phyloP scores from a whole-genome alignment of 148 eudicot genomes.

The Spergularia bocconei region DNA sequence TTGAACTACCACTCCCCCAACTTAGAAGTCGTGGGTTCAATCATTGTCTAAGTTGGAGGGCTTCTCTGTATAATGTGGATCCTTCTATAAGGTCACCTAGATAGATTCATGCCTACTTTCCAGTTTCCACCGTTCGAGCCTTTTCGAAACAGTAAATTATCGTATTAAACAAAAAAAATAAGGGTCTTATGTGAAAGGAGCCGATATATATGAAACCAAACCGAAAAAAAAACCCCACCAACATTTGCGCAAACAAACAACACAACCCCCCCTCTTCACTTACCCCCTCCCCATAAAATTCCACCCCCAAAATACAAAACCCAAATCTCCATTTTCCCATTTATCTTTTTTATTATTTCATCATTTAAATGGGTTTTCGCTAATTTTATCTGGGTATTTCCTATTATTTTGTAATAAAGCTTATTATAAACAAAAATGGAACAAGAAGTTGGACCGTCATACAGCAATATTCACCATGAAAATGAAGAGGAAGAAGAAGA shows the following conservation, averaged over 20 bases:
- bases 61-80: too few relatives aligned
- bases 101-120: too few relatives aligned
- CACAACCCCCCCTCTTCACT: neutral
- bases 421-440: constrained; percentile 22
- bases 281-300: neutral
- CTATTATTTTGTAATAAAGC: constrained; percentile 5
- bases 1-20: too few relatives aligned
- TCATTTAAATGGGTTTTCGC: constrained; percentile 11
- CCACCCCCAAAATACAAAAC: neutral
- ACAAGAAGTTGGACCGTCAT: constrained; percentile 17
- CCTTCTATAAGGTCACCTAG: too few relatives aligned
- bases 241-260: neutral
- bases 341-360: neutral
- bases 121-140: too few relatives aligned
- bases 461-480: constrained; percentile 21
- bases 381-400: constrained; percentile 18
- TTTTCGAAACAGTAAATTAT: too few relatives aligned
- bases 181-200: neutral
- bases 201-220: neutral
- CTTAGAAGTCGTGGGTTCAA: too few relatives aligned
- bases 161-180: neutral
- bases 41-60: too few relatives aligned
- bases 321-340: neutral
- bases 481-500: constrained; percentile 17
- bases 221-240: constrained; percentile 14